phyloP scores from a whole-genome alignment of 345 rosid species.

The Eucalyptus brandiana region DNA sequence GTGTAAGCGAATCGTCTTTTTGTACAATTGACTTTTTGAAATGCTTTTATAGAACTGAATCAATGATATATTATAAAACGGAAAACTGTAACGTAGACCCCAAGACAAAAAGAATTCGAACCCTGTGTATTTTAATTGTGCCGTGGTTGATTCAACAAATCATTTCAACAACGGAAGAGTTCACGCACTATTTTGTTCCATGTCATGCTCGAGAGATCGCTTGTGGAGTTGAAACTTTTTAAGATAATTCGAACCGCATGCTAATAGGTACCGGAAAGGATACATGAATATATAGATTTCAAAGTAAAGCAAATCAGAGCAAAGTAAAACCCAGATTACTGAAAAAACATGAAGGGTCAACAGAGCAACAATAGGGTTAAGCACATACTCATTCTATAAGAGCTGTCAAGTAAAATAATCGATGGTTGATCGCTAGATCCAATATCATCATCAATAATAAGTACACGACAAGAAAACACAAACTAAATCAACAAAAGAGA shows the following conservation, averaged over 20 bases:
- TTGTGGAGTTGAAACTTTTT: neutral
- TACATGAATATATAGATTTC: too few species aligned
- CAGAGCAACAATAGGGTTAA: neutral
- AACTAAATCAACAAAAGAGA: neutral
- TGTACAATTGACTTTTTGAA: neutral
- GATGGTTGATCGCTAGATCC: neutral
- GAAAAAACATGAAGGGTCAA: accelerated
- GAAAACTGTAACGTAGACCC: neutral
- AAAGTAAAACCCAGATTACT: neutral
- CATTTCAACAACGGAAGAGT: neutral
- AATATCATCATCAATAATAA: accelerated
- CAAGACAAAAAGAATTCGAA: neutral
- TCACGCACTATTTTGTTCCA: neutral
- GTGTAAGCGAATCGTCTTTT: neutral
- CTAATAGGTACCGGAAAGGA: neutral
- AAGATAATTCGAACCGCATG: neutral
- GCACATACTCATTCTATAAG: neutral
- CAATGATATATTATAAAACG: neutral
- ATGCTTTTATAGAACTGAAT: neutral
- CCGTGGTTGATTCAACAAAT: neutral
- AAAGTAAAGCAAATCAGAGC: neutral
- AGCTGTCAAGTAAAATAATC: too few species aligned
- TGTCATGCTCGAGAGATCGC: neutral
- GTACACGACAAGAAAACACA: neutral
- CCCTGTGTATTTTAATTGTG: neutral